Percentiles rank a stretch among this genome's conserved stretches.
Evolutionary conservation across 768 basidiomycete genomes (phyloP).

Genomic region (Tephrocybe sp.): DNA sequence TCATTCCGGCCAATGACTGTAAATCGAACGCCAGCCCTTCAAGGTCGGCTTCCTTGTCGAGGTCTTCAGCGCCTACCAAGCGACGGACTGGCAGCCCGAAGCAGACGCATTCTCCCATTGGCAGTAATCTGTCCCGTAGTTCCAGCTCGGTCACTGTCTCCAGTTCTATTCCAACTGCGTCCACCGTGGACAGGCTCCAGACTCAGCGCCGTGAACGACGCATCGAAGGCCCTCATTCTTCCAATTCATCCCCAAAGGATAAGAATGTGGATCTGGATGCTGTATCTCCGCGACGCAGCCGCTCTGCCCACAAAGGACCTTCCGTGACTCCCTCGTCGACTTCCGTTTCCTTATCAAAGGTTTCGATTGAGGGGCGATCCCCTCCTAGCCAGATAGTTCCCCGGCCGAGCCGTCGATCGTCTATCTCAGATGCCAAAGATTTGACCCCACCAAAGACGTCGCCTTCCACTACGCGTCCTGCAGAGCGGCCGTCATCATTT

Average conservation of each 20-base stretch:
- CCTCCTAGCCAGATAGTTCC: conserved; percentile 18
- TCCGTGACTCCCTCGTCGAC: conserved; percentile 42
- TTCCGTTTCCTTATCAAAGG: conserved; percentile 39
- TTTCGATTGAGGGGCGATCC: conserved; percentile 33
- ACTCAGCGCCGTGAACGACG: conserved; percentile 54
- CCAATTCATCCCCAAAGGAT: conserved; percentile 61
- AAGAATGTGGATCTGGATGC: conserved; percentile 59
- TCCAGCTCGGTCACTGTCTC: conserved; percentile 40
- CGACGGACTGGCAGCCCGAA: conserved; percentile 58
- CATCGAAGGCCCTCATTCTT: conserved; percentile 44
- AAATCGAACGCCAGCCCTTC: conserved; percentile 44
- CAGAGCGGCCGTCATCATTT: conserved; percentile 25
- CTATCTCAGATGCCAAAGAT: conserved; percentile 22
- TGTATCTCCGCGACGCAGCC: conserved; percentile 41
- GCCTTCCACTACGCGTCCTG: conserved; percentile 19
- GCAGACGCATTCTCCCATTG: conserved; percentile 38
- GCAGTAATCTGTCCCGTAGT: conserved; percentile 37
- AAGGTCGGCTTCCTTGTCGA: conserved; percentile 31
- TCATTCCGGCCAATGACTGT: conserved; percentile 40
- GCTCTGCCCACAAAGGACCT: conserved; percentile 39
- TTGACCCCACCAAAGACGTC: conserved; percentile 16
- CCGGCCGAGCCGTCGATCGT: conserved; percentile 28
- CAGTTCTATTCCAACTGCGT: conserved; percentile 46
- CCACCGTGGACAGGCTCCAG: conserved; percentile 43
- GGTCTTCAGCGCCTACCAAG: conserved; percentile 36